Percentiles rank a stretch among this genome's conserved stretches.
These are phyloP conservation scores for Alternaria burnsii DNA, from an alignment of 2,329 filamentous ascomycete genomes.

Conservation along the genomic window DNA sequence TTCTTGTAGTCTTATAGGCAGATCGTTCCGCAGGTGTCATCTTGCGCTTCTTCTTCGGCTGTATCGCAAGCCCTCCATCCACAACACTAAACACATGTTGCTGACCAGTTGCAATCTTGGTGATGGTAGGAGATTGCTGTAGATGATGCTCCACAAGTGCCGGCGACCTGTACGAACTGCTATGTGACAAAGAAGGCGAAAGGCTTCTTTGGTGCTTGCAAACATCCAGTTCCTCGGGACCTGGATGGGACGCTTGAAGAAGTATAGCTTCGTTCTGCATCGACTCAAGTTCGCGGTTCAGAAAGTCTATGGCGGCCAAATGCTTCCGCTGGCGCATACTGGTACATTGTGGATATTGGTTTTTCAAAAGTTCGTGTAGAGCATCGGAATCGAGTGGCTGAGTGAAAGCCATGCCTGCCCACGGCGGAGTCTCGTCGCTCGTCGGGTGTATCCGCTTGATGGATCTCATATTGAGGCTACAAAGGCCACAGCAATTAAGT, in stretches of 20 bases:
- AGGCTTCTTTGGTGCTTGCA: neutral
- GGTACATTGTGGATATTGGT: conserved; percentile 27
- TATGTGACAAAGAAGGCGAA: neutral
- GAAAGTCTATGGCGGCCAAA: conserved; percentile 39
- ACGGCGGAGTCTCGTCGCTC: conserved; percentile 36
- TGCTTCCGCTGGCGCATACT: conserved; percentile 38
- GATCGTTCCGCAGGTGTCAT: conserved; percentile 37
- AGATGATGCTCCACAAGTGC: conserved; percentile 4
- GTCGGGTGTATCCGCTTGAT: conserved; percentile 29
- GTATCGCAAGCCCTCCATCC: conserved; percentile 30
- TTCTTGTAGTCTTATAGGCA: conserved; percentile 38
- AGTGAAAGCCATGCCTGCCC: conserved; percentile 36
- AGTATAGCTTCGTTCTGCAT: conserved; percentile 21
- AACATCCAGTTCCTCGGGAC: neutral
- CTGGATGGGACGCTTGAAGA: neutral
- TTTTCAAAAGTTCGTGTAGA: conserved; percentile 32
- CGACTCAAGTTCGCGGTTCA: conserved; percentile 29
- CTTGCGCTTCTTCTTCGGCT: conserved; percentile 36
- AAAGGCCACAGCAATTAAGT: neutral
- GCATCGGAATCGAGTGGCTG: conserved; percentile 35
- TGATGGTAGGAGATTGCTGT: conserved; percentile 10
- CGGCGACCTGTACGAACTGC: neutral
- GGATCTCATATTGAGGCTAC: conserved; percentile 7
- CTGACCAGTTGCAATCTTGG: conserved; percentile 15
- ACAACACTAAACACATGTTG: conserved; percentile 37